phyloP scores from a whole-genome alignment of 2,329 filamentous ascomycete species.

The Tolypocladium amazonense region DNA sequence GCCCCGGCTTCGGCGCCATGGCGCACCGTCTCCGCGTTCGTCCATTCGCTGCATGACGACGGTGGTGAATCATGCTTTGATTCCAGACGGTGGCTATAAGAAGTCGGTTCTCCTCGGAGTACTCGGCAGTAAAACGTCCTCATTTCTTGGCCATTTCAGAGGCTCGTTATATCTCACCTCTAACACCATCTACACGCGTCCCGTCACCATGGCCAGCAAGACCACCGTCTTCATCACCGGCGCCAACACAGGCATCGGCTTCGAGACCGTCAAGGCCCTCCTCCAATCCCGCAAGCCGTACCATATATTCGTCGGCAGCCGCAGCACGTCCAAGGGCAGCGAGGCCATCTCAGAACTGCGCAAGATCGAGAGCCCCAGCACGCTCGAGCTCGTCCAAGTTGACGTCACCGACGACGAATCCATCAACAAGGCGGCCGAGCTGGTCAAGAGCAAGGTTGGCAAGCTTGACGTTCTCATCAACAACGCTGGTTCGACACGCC shows the following conservation, averaged over 20 bases:
- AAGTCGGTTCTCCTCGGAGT: background rate
- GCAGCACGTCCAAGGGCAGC: slow-evolving; percentile 38
- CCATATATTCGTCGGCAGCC: slow-evolving; percentile 43
- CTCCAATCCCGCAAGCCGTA: slow-evolving; percentile 36
- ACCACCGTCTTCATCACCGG: slow-evolving; percentile 48
- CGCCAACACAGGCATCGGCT: slow-evolving; percentile 51
- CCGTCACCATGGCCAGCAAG: slow-evolving; percentile 4
- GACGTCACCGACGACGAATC: slow-evolving; percentile 43
- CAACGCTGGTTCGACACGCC: slow-evolving; percentile 36
- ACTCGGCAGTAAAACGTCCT: background rate
- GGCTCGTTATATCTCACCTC: background rate
- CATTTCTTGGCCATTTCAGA: background rate
- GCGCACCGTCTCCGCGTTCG: background rate
- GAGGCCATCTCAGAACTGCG: slow-evolving; percentile 30
- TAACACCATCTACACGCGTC: background rate
- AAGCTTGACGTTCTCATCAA: slow-evolving; percentile 44
- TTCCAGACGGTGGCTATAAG: background rate
- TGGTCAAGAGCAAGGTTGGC: slow-evolving; percentile 29
- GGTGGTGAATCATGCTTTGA: background rate
- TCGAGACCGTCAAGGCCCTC: slow-evolving; percentile 45
- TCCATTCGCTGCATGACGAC: background rate
- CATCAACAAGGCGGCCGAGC: slow-evolving; percentile 33
- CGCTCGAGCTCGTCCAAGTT: slow-evolving; percentile 35
- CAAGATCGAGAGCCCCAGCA: slow-evolving; percentile 28
- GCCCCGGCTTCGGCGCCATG: background rate